A percentile compares a stretch with the other conserved stretches of the same genome.
Conservation (phyloP, 2,329 filamentous ascomycete species). For the Thermothelomyces thermophilus region DNA sequence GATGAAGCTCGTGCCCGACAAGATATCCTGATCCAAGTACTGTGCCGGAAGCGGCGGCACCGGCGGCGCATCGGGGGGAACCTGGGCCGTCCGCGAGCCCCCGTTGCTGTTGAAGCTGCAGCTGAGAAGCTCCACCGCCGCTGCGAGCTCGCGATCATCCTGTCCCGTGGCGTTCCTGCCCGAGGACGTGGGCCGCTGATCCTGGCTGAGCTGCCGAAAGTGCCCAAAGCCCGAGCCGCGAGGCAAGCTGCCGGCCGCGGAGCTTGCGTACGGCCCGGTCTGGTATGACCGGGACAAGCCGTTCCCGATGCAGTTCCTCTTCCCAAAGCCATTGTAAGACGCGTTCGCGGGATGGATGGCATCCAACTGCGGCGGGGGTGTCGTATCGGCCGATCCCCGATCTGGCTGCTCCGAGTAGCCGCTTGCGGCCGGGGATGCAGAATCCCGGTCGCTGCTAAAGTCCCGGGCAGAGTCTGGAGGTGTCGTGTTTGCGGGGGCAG, state of each 20-base stretch:
- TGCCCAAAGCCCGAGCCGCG: slow-evolving; percentile 46
- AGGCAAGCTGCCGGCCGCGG: slow-evolving; percentile 46
- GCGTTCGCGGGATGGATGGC: slow-evolving; percentile 48
- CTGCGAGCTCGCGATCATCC: slow-evolving; percentile 81
- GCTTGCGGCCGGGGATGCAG: slow-evolving; percentile 73
- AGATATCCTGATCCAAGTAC: slow-evolving; percentile 59
- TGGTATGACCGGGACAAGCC: slow-evolving; percentile 74
- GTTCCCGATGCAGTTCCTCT: slow-evolving; percentile 53
- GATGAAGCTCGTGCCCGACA: slow-evolving; percentile 57
- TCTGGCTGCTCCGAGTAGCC: slow-evolving; percentile 73
- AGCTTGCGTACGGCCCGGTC: slow-evolving; percentile 54
- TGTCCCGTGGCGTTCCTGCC: slow-evolving; percentile 68
- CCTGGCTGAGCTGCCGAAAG: slow-evolving; percentile 67
- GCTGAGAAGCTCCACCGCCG: slow-evolving; percentile 82
- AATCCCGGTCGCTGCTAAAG: slow-evolving; percentile 73
- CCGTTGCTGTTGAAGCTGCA: slow-evolving; percentile 79
- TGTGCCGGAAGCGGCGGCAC: slow-evolving; percentile 81
- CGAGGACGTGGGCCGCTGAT: slow-evolving; percentile 71
- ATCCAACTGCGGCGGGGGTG: slow-evolving; percentile 75
- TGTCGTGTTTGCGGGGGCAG: slow-evolving; percentile 42
- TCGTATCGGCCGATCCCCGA: slow-evolving; percentile 84
- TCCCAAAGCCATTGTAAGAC: slow-evolving; percentile 43
- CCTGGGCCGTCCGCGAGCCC: slow-evolving; percentile 56
- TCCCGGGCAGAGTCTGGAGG: slow-evolving; percentile 60
- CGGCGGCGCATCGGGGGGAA: slow-evolving; percentile 71